phyloP scores from a whole-genome alignment of 106 monocot genomes.

The Hemerocallis citrina region DNA sequence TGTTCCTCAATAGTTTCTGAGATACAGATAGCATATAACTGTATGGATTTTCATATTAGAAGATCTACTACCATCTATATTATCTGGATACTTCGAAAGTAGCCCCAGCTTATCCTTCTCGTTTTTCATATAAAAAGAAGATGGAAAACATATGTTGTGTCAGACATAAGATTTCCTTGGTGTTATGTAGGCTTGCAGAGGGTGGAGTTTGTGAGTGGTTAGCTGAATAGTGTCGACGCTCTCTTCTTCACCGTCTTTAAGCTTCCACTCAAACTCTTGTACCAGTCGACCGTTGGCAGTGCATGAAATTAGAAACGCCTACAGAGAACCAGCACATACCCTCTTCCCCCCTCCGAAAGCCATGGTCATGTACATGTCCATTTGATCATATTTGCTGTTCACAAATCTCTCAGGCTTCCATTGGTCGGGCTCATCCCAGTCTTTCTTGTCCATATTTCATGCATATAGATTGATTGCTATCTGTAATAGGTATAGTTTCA shows the following conservation, averaged over 20 bases:
- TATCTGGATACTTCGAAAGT: too few species aligned
- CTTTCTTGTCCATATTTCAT: slow-evolving; percentile 74
- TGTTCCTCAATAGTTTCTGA: too few species aligned
- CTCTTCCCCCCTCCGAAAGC: slow-evolving; percentile 87
- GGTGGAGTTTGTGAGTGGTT: slow-evolving; percentile 60
- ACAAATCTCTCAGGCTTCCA: slow-evolving; percentile 86
- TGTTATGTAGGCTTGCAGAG: slow-evolving; percentile 48
- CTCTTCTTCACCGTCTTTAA: slow-evolving; percentile 76
- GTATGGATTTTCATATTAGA: too few species aligned
- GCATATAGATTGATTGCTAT: slow-evolving; percentile 74
- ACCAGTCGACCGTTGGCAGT: slow-evolving; percentile 49
- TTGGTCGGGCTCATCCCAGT: slow-evolving; percentile 61
- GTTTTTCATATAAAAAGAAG: too few species aligned
- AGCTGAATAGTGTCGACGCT: slow-evolving; percentile 62
- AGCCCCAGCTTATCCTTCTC: too few species aligned
- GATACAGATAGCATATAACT: too few species aligned
- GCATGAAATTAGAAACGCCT: slow-evolving; percentile 73
- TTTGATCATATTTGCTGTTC: slow-evolving; percentile 22
- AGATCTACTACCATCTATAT: too few species aligned
- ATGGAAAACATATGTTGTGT: too few species aligned
- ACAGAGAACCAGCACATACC: slow-evolving; percentile 70
- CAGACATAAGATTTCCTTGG: slow-evolving; percentile 29
- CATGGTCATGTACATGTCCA: slow-evolving; percentile 80
- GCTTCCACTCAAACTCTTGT: slow-evolving; percentile 76
- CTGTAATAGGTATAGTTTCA: too few species aligned